Conservation (phyloP, 139 green algal genomes). For the Yamagishiella unicocca region DNA sequence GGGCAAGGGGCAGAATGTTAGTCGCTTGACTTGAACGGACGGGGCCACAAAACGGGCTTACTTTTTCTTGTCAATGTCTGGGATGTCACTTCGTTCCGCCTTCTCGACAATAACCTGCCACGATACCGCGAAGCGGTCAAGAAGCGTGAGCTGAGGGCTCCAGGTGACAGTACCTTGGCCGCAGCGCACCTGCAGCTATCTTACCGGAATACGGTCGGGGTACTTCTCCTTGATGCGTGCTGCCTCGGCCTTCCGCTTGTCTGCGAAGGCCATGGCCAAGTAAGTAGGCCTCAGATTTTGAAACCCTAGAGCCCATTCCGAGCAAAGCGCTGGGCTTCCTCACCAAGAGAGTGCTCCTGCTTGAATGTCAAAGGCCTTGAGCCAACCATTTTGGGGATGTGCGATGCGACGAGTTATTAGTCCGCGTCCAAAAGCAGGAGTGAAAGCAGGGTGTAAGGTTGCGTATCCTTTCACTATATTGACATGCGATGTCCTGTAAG, state of each 20-base stretch:
- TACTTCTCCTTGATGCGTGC: slow-evolving; percentile 98
- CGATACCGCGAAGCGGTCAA: not conserved
- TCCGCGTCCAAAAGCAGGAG: no score
- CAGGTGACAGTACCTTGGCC: not conserved
- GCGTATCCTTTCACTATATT: no score
- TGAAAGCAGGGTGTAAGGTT: no score
- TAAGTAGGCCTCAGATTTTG: slow-evolving; percentile 8
- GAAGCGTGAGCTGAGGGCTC: not conserved
- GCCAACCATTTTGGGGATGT: slow-evolving; percentile 11
- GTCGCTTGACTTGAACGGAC: no score
- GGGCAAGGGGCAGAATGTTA: not conserved
- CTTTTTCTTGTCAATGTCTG: slow-evolving; percentile 99
- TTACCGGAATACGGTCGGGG: slow-evolving; percentile 93
- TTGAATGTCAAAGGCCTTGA: slow-evolving; percentile 77
- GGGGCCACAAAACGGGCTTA: slow-evolving; percentile 60
- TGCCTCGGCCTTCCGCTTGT: slow-evolving; percentile 95
- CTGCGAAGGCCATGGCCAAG: slow-evolving; percentile 66
- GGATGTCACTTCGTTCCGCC: slow-evolving; percentile 94
- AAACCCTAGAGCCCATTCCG: not conserved
- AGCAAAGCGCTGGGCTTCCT: not conserved
- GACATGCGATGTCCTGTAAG: no score
- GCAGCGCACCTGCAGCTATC: slow-evolving; percentile 3
- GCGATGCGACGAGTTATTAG: no score
- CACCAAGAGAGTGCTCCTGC: slow-evolving; percentile 91
- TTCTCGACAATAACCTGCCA: slow-evolving; percentile 98